phyloP scores from a whole-genome alignment of 768 basidiomycete species.

The Lentinus brumalis region DNA sequence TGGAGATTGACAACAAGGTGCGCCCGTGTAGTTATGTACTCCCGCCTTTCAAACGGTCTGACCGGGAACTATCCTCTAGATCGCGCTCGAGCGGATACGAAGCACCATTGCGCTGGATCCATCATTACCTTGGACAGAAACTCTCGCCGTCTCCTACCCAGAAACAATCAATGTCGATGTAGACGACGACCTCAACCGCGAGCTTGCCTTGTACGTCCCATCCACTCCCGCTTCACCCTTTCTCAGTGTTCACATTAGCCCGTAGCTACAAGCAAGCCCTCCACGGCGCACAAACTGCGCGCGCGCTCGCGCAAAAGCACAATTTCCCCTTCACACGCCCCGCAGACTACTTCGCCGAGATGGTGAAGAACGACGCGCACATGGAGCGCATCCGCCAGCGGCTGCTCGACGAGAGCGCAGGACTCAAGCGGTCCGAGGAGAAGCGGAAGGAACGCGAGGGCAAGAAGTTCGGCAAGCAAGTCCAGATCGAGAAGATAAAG shows the following conservation, averaged over 20 bases:
- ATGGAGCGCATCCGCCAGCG: slow-evolving; percentile 96
- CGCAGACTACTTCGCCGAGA: slow-evolving; percentile 94
- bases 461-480: slow-evolving; percentile 98
- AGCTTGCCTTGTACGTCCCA: slow-evolving; percentile 82
- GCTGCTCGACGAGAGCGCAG: slow-evolving; percentile 83
- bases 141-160: slow-evolving; percentile 71
- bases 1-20: slow-evolving; percentile 82
- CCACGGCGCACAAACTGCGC: slow-evolving; percentile 76
- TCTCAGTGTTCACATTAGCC: not conserved
- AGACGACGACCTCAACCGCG: slow-evolving; percentile 88
- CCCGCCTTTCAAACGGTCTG: not conserved
- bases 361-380: slow-evolving; percentile 96
- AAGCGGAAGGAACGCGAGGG: slow-evolving; percentile 90
- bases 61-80: slow-evolving; percentile 38
- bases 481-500: slow-evolving; percentile 92
- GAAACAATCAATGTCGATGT: slow-evolving; percentile 75
- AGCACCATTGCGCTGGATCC: slow-evolving; percentile 75
- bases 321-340: slow-evolving; percentile 89
- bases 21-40: slow-evolving; percentile 26
- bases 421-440: slow-evolving; percentile 90
- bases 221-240: not conserved
- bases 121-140: slow-evolving; percentile 84
- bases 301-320: slow-evolving; percentile 73
- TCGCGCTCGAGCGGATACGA: slow-evolving; percentile 79
- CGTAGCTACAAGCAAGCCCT: slow-evolving; percentile 94